Percentiles rank a stretch among this genome's conserved stretches.
Evolutionary conservation across 2,329 filamentous ascomycete genomes (phyloP).

Genomic region (Aspergillus sojae): DNA sequence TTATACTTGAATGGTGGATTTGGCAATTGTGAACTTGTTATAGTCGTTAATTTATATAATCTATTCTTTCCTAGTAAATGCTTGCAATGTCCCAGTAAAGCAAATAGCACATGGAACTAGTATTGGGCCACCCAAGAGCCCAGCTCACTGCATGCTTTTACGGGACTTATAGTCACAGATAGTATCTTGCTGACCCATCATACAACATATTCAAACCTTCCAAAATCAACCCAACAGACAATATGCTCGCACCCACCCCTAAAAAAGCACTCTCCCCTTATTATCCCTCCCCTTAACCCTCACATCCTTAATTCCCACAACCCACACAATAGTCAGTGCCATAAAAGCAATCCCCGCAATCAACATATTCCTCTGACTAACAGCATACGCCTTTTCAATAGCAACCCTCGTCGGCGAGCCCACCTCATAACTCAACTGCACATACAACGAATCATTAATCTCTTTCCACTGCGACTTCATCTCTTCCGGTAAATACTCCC

Average conservation of each 20-base stretch:
- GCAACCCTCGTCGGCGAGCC: constrained; percentile 42
- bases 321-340: constrained; percentile 13
- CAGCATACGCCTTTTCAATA: constrained; percentile 49
- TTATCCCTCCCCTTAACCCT: background rate
- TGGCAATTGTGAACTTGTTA: background rate
- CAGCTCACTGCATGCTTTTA: too few species aligned
- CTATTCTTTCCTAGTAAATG: too few species aligned
- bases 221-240: too few species aligned
- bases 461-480: constrained; percentile 13
- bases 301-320: constrained; percentile 8
- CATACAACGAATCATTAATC: constrained; percentile 15
- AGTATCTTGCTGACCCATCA: too few species aligned
- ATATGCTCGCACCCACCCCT: background rate
- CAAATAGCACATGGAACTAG: too few species aligned
- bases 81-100: too few species aligned
- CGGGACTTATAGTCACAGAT: too few species aligned
- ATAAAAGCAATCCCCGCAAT: constrained; percentile 29
- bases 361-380: constrained; percentile 44
- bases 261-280: constrained; percentile 5
- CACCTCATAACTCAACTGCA: constrained; percentile 34
- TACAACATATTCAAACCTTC: too few species aligned
- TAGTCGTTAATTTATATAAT: background rate
- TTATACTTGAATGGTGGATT: constrained; percentile 13
- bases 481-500: constrained; percentile 32
- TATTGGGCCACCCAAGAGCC: too few species aligned